These are phyloP conservation scores for Canavalia gladiata DNA, from an alignment of 306 rosid genomes.

Conservation along the genomic window DNA sequence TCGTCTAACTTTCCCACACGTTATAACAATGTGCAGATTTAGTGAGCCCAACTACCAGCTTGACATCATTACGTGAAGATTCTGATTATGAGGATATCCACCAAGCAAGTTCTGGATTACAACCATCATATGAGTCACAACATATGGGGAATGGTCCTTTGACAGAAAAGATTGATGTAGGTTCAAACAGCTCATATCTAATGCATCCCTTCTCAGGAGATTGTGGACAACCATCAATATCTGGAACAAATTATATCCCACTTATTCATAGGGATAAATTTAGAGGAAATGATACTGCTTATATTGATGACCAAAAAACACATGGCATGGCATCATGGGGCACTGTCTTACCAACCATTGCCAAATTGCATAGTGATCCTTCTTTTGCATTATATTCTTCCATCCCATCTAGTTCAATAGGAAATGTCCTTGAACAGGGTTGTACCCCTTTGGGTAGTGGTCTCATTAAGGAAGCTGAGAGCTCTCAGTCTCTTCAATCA, in stretches of 20 bases:
- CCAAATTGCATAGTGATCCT: constrained; percentile 58
- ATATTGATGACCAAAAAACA: constrained; percentile 57
- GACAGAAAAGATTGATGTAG: constrained; percentile 46
- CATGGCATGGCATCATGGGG: constrained; percentile 73
- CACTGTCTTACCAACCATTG: constrained; percentile 58
- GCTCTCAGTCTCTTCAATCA: constrained; percentile 59
- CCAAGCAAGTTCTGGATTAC: constrained; percentile 61
- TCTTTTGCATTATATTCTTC: constrained; percentile 62
- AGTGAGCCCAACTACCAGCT: no score
- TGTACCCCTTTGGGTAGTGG: constrained; percentile 48
- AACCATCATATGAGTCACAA: constrained; percentile 51
- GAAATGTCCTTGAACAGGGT: constrained; percentile 59
- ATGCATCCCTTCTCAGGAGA: constrained; percentile 50
- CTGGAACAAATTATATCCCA: constrained; percentile 62
- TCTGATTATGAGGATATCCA: constrained; percentile 59
- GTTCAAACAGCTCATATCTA: constrained; percentile 37
- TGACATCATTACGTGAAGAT: constrained; percentile 67
- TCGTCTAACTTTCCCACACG: constrained; percentile 62
- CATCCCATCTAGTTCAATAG: constrained; percentile 54
- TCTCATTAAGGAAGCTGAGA: constrained; percentile 55
- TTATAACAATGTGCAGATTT: constrained; percentile 46
- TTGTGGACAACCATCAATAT: constrained; percentile 61
- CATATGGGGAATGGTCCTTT: constrained; percentile 51
- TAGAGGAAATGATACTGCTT: constrained; percentile 35
- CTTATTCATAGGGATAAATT: constrained; percentile 41